phyloP scores from a whole-genome alignment of 2,329 filamentous ascomycete genomes.

The Talaromyces sp. region DNA sequence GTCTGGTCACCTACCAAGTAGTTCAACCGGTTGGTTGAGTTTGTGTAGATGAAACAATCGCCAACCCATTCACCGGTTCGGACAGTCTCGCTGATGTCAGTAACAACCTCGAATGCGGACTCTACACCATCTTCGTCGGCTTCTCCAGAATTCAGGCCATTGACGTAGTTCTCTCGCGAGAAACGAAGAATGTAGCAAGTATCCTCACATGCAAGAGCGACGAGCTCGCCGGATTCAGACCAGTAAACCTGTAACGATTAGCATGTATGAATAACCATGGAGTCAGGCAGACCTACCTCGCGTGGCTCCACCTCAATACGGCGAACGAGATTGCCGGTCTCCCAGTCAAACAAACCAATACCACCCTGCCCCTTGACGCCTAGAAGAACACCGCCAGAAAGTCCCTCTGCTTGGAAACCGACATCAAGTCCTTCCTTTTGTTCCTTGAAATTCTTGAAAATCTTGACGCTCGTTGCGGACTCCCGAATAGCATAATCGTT shows the following conservation, averaged over 20 bases:
- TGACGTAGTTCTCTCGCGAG: conserved; percentile 81
- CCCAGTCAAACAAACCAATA: conserved; percentile 96
- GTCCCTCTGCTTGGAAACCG: conserved; percentile 88
- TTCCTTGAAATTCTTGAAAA: conserved; percentile 97
- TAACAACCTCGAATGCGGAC: conserved; percentile 92
- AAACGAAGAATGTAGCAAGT: conserved; percentile 92
- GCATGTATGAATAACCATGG: neutral
- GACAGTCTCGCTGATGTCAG: conserved; percentile 89
- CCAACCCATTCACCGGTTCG: conserved; percentile 97
- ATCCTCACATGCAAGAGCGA: conserved; percentile 89
- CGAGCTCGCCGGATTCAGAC: conserved; percentile 93
- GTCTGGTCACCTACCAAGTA: conserved; percentile 97
- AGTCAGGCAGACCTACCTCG: conserved; percentile 43
- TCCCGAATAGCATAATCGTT: conserved; percentile 98
- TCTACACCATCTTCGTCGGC: conserved; percentile 91
- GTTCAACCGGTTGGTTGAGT: conserved; percentile 92
- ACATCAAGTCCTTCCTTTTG: conserved; percentile 85
- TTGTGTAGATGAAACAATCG: conserved; percentile 98
- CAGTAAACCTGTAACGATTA: conserved; percentile 71
- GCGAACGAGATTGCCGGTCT: conserved; percentile 80
- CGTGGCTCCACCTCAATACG: conserved; percentile 78
- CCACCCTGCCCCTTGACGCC: conserved; percentile 94
- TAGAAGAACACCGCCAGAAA: conserved; percentile 83
- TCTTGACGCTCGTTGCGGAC: conserved; percentile 88
- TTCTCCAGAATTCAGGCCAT: conserved; percentile 75